These are phyloP conservation scores for Carex parvula DNA, from an alignment of 176 grass and related monocot genomes.

Conservation along the genomic window DNA sequence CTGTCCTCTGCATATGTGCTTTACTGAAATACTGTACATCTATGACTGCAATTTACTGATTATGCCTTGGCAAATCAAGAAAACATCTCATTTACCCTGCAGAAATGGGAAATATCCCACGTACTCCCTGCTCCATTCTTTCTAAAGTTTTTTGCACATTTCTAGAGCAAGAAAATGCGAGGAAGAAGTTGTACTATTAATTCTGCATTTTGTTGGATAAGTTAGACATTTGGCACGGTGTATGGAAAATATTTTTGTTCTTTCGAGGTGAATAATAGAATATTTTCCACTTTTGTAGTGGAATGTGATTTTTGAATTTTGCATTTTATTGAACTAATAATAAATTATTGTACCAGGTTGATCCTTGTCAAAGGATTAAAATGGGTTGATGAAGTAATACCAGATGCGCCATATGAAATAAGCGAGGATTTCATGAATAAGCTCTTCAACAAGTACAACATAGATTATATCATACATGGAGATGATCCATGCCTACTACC, in stretches of 20 bases:
- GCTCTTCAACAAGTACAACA: constrained; percentile 81
- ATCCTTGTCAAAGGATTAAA: constrained; percentile 81
- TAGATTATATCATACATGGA: constrained; percentile 88
- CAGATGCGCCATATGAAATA: constrained; percentile 77
- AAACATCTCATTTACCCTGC: neutral
- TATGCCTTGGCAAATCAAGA: neutral
- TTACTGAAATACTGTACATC: neutral
- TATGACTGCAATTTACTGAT: neutral
- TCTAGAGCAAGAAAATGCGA: neutral
- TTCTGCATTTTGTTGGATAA: neutral
- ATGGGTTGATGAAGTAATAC: constrained; percentile 90
- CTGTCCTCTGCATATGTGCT: neutral
- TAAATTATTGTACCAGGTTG: constrained; percentile 37
- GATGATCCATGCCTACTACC: constrained; percentile 89
- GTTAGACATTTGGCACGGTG: neutral
- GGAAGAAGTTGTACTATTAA: neutral
- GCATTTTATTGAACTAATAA: neutral
- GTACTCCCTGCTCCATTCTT: neutral
- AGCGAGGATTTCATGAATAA: constrained; percentile 89
- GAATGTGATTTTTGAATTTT: neutral
- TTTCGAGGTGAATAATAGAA: neutral
- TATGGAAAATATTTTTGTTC: neutral
- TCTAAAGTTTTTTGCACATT: neutral
- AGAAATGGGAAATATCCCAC: neutral
- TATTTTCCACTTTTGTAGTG: neutral